Conservation (phyloP, 2,329 filamentous ascomycete species). For the Arthrobotrys sphaeroides region DNA sequence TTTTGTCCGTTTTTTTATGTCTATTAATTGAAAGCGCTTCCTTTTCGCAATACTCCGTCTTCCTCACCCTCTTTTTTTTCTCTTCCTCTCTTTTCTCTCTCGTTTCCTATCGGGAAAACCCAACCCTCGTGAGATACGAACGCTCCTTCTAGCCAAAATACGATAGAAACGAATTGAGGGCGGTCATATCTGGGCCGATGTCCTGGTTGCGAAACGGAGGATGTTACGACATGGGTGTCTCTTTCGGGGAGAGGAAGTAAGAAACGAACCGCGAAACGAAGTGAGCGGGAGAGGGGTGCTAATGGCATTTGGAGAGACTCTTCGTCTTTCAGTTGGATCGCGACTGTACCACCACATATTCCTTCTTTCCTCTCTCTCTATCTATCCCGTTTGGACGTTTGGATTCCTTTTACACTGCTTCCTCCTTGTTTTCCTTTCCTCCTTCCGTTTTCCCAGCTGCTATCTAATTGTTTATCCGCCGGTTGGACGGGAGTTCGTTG, state of each 20-base stretch:
- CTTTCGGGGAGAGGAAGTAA: not conserved
- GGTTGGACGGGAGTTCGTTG: constrained; percentile 49
- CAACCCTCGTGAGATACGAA: constrained; percentile 33
- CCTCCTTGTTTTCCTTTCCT: not conserved
- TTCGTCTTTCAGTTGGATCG: constrained; percentile 19
- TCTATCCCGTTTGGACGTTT: not conserved
- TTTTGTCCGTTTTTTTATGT: constrained; percentile 50
- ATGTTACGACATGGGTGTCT: not conserved
- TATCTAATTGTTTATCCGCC: constrained; percentile 35
- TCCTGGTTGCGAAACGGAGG: constrained; percentile 15
- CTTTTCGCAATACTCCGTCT: constrained; percentile 23
- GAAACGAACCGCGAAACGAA: not conserved
- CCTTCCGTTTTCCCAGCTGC: not conserved
- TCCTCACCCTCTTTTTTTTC: constrained; percentile 12
- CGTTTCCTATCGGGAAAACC: constrained; percentile 8
- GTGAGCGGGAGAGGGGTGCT: not conserved
- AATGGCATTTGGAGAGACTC: constrained; percentile 17
- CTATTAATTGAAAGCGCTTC: constrained; percentile 54
- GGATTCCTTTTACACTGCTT: not conserved
- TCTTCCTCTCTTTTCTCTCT: not conserved
- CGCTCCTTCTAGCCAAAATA: constrained; percentile 28
- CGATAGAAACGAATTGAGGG: constrained; percentile 40
- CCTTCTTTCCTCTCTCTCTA: constrained; percentile 4
- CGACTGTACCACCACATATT: constrained; percentile 50
- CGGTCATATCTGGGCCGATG: constrained; percentile 11